Evolutionary conservation across 352 stramenopile genomes (phyloP).

Genomic region (Globisporangium spiculum): DNA sequence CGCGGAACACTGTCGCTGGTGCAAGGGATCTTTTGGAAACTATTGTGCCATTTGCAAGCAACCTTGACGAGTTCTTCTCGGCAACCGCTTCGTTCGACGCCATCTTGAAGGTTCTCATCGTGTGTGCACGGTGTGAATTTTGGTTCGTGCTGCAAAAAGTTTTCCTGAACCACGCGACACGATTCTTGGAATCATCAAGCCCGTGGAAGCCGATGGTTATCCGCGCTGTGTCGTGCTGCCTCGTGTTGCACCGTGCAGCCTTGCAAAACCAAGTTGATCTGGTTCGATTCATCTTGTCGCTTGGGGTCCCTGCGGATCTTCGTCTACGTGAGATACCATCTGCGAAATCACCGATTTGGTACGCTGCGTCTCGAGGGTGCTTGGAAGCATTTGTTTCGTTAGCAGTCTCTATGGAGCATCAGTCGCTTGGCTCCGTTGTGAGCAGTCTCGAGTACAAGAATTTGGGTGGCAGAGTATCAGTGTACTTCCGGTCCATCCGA

Average conservation of each 20-base stretch:
- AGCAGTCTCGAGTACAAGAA: conserved; percentile 12
- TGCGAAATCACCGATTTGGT: conserved; percentile 40
- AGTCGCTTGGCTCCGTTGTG: conserved; percentile 17
- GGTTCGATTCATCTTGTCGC: conserved; percentile 41
- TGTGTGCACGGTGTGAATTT: conserved; percentile 43
- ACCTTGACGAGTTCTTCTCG: conserved; percentile 39
- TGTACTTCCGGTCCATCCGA: conserved; percentile 25
- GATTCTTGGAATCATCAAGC: conserved; percentile 37
- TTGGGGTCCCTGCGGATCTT: conserved; percentile 42
- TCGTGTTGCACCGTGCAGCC: conserved; percentile 49
- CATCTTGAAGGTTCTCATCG: conserved; percentile 40
- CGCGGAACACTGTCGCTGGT: conserved; percentile 7
- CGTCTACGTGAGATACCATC: conserved; percentile 25
- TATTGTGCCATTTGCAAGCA: conserved; percentile 24
- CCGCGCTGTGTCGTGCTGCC: conserved; percentile 39
- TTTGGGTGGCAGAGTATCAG: not conserved
- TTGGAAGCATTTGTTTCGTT: conserved; percentile 45
- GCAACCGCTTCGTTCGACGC: conserved; percentile 39
- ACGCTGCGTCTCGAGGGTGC: conserved; percentile 39
- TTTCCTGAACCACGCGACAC: conserved; percentile 34
- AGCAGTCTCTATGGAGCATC: conserved; percentile 31
- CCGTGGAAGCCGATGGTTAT: conserved; percentile 46
- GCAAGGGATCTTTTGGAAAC: conserved; percentile 26
- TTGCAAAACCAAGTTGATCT: conserved; percentile 39
- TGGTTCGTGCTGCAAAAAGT: conserved; percentile 44